A percentile compares a stretch with the other conserved stretches of the same genome.
phyloP scores from a whole-genome alignment of 495 filamentous ascomycete genomes.

The Friedmanniomyces simplex region DNA sequence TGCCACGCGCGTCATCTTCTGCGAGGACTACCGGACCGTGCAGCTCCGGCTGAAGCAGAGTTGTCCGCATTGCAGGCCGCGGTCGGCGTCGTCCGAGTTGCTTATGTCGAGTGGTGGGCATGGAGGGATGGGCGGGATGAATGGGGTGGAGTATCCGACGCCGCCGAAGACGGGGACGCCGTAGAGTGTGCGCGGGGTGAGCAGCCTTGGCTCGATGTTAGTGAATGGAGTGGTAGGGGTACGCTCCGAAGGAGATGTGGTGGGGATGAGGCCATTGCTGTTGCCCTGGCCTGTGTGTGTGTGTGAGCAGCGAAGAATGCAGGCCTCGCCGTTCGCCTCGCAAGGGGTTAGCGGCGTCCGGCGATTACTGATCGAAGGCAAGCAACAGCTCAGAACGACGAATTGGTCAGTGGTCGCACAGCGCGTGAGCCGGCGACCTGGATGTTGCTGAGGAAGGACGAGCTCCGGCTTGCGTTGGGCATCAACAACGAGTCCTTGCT shows the following conservation, averaged over 20 bases:
- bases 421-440: not conserved
- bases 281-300: too few species aligned
- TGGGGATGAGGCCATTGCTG: too few species aligned
- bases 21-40: conserved; percentile 13
- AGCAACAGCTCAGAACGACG: too few species aligned
- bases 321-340: too few species aligned
- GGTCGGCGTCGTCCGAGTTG: not conserved
- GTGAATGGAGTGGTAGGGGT: too few species aligned
- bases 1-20: conserved; percentile 10
- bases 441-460: not conserved
- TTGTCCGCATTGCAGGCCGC: conserved; percentile 6
- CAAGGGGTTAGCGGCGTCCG: too few species aligned
- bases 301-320: too few species aligned
- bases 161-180: not conserved
- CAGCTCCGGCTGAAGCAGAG: not conserved
- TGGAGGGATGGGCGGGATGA: not conserved
- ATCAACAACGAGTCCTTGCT: not conserved
- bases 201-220: too few species aligned
- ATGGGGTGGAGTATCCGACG: not conserved
- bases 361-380: too few species aligned
- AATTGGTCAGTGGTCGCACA: too few species aligned
- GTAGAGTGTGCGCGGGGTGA: not conserved
- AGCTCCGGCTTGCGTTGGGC: not conserved
- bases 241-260: too few species aligned
- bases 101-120: not conserved